phyloP scores from a whole-genome alignment of 305 asterid species.

The Rubia peregrina region DNA sequence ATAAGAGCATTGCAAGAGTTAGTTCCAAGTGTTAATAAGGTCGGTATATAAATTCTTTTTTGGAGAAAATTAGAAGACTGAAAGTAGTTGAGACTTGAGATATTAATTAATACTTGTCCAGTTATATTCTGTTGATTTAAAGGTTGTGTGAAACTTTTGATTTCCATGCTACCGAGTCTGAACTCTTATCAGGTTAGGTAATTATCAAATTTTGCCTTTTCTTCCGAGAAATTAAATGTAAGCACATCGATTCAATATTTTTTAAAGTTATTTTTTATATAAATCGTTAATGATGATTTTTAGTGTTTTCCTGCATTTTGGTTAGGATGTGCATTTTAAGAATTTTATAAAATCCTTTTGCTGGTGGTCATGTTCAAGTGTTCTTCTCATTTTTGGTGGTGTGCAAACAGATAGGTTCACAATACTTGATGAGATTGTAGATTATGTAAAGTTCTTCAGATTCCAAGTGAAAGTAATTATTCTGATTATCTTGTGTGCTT shows the following conservation, averaged over 20 bases:
- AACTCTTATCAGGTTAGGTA: background rate
- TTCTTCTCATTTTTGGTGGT: background rate
- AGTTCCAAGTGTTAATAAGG: conserved; percentile 99
- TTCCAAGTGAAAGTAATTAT: conserved; percentile 87
- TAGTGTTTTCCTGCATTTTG: too few species aligned
- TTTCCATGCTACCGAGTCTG: background rate
- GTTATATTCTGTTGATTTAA: background rate
- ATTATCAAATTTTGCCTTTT: background rate
- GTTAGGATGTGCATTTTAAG: background rate
- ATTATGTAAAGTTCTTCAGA: conserved; percentile 89
- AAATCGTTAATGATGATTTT: background rate
- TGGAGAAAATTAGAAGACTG: background rate
- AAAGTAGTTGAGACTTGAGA: background rate
- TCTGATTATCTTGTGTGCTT: conserved; percentile 2
- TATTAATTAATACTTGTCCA: background rate
- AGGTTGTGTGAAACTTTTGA: background rate
- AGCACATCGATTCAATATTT: background rate
- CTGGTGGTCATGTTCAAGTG: background rate
- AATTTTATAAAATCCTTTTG: background rate
- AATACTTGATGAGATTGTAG: conserved; percentile 96
- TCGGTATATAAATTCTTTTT: conserved; percentile 19
- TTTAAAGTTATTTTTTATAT: background rate
- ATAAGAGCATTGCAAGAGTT: conserved; percentile 94
- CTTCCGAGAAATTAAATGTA: background rate
- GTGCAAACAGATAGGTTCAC: conserved; percentile 93